A percentile compares a stretch with the other conserved stretches of the same genome.
Conservation (phyloP, 1,284 basidiomycete genomes). For the Ganoderma leucocontextum region DNA sequence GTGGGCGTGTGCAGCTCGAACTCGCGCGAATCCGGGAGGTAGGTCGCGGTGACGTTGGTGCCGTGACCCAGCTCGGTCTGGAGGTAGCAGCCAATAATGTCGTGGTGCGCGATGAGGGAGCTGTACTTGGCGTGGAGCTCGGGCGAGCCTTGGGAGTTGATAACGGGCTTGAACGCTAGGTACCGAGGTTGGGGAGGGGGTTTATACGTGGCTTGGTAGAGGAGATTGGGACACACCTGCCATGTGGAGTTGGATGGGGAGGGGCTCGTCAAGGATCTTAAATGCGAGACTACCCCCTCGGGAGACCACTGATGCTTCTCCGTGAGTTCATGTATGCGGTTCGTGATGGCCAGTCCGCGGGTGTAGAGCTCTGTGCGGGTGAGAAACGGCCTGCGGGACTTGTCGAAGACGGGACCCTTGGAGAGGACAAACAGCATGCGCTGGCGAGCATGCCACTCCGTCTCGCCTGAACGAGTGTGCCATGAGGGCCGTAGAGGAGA, state of each 20-base stretch:
- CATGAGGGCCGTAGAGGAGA: neutral
- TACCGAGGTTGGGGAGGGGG: neutral
- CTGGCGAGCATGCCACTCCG: constrained; percentile 57
- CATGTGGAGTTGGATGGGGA: constrained; percentile 62
- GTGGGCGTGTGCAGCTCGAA: constrained; percentile 84
- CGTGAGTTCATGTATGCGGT: constrained; percentile 64
- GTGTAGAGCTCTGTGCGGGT: constrained; percentile 59
- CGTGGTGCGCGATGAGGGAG: constrained; percentile 56
- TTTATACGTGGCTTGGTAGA: constrained; percentile 34
- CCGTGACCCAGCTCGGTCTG: constrained; percentile 85
- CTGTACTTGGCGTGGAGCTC: constrained; percentile 59
- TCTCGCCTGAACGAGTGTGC: constrained; percentile 47
- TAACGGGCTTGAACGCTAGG: constrained; percentile 73
- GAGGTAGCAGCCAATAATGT: constrained; percentile 73
- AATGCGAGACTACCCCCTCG: constrained; percentile 56
- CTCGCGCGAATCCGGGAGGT: constrained; percentile 69
- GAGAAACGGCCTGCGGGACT: constrained; percentile 61
- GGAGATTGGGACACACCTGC: constrained; percentile 61
- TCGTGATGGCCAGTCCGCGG: constrained; percentile 58
- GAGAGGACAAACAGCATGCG: constrained; percentile 59
- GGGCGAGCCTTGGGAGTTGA: constrained; percentile 64
- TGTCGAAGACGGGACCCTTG: constrained; percentile 71
- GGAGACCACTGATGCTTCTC: constrained; percentile 61
- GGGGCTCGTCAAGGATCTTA: constrained; percentile 56
- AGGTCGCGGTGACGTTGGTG: constrained; percentile 82